phyloP scores from a whole-genome alignment of 306 rosid genomes.

The Dicorynia guianensis region DNA sequence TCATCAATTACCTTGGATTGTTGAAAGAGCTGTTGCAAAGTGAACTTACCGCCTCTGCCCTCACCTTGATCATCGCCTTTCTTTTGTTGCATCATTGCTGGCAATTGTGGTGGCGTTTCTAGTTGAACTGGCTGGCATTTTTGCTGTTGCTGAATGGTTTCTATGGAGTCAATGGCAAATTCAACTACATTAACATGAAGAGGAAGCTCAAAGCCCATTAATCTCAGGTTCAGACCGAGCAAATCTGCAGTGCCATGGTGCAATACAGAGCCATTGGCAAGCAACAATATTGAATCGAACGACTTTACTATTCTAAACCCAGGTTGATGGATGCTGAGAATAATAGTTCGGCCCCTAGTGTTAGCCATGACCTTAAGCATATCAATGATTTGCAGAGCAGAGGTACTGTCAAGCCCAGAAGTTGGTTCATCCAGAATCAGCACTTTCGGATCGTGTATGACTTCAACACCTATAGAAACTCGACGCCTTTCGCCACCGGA shows the following conservation, averaged over 20 bases:
- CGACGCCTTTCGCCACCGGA: constrained; percentile 93
- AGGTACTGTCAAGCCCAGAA: constrained; percentile 93
- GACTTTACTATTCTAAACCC: constrained; percentile 88
- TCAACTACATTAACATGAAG: constrained; percentile 82
- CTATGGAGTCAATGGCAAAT: constrained; percentile 85
- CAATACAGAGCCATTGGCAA: constrained; percentile 76
- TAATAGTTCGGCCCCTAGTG: constrained; percentile 66
- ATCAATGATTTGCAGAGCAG: constrained; percentile 85
- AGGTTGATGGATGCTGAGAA: constrained; percentile 91
- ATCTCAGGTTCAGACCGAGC: constrained; percentile 63
- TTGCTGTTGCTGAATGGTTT: constrained; percentile 58
- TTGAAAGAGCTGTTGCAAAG: constrained; percentile 88
- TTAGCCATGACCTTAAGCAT: constrained; percentile 91
- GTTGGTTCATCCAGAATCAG: constrained; percentile 93
- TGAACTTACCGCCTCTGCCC: constrained; percentile 59
- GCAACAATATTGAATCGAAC: constrained; percentile 69
- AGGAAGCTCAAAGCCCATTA: constrained; percentile 84
- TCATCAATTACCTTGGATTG: constrained; percentile 79
- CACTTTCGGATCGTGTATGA: constrained; percentile 88
- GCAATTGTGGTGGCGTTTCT: constrained; percentile 38
- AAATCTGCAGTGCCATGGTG: constrained; percentile 85
- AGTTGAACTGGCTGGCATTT: constrained; percentile 38
- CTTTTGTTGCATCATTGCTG: constrained; percentile 42
- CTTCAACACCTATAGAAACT: constrained; percentile 94
- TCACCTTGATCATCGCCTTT: constrained; percentile 51